Conservation (phyloP, 2,329 filamentous ascomycete genomes). For the Lachnellula hyalina region DNA sequence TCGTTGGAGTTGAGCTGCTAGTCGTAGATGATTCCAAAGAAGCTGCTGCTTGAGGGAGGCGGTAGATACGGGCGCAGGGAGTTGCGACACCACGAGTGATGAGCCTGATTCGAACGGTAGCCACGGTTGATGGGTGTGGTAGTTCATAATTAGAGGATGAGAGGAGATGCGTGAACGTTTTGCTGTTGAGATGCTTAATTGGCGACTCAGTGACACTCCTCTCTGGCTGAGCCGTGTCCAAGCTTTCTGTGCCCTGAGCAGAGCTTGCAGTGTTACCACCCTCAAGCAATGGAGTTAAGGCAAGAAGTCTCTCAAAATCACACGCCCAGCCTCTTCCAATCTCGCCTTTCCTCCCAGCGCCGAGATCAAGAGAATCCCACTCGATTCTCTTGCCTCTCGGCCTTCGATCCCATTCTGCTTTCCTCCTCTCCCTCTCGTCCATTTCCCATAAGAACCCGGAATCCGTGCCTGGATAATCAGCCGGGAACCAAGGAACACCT, state of each 20-base stretch:
- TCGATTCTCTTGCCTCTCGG: constrained; percentile 78
- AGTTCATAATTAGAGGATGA: constrained; percentile 17
- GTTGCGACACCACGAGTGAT: constrained; percentile 64
- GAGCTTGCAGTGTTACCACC: constrained; percentile 3
- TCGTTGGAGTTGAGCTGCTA: constrained; percentile 29
- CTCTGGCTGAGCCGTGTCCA: neutral
- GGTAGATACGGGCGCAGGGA: constrained; percentile 77
- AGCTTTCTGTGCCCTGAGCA: constrained; percentile 6
- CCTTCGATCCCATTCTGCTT: constrained; percentile 64
- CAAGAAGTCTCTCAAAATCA: constrained; percentile 60
- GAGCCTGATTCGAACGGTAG: constrained; percentile 63
- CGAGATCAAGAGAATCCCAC: constrained; percentile 70
- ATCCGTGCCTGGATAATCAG: constrained; percentile 72
- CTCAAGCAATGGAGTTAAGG: constrained; percentile 1
- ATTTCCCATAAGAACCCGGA: constrained; percentile 77
- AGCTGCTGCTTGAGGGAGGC: constrained; percentile 53
- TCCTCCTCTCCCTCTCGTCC: constrained; percentile 54
- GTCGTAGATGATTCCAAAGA: constrained; percentile 28
- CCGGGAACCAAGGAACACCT: constrained; percentile 75
- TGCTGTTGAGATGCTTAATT: constrained; percentile 15
- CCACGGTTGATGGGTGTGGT: constrained; percentile 37
- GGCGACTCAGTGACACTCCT: constrained; percentile 1
- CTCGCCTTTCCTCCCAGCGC: constrained; percentile 71
- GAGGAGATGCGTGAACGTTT: constrained; percentile 21
- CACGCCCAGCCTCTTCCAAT: constrained; percentile 76